phyloP scores from a whole-genome alignment of 208 protist genomes.

The Acanthamoeba culbertsoni region DNA sequence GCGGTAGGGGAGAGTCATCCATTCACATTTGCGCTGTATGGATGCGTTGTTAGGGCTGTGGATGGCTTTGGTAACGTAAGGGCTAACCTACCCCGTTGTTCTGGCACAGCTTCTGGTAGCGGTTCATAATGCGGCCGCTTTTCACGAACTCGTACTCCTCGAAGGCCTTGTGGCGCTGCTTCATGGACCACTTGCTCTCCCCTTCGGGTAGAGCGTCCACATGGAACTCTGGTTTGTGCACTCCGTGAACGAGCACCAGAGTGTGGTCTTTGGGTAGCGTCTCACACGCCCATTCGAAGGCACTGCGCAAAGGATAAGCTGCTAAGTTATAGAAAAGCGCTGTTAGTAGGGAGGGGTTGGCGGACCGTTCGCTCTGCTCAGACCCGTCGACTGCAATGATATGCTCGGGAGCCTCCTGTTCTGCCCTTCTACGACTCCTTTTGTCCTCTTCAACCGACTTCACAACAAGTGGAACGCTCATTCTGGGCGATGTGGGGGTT shows the following conservation, averaged over 20 bases:
- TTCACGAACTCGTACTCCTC: constrained; percentile 26
- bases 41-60: not conserved
- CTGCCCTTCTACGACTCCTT: not conserved
- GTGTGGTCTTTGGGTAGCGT: not conserved
- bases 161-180: constrained; percentile 5
- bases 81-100: not conserved
- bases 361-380: not conserved
- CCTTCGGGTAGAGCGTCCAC: not conserved
- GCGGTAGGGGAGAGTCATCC: not conserved
- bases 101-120: not conserved
- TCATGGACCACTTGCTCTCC: not conserved
- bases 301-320: not conserved
- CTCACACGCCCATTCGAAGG: constrained; percentile 21
- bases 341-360: not conserved
- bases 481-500: not conserved
- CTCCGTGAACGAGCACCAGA: constrained; percentile 2
- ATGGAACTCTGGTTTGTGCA: not conserved
- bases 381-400: not conserved
- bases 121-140: not conserved
- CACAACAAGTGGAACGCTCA: not conserved
- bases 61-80: not conserved
- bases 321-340: not conserved
- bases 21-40: not conserved
- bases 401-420: not conserved
- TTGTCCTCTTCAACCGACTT: not conserved